Percentiles rank a stretch among this genome's conserved stretches.
phyloP scores from a whole-genome alignment of 1,284 basidiomycete genomes.

The Cutaneotrichosporon curvatum region DNA sequence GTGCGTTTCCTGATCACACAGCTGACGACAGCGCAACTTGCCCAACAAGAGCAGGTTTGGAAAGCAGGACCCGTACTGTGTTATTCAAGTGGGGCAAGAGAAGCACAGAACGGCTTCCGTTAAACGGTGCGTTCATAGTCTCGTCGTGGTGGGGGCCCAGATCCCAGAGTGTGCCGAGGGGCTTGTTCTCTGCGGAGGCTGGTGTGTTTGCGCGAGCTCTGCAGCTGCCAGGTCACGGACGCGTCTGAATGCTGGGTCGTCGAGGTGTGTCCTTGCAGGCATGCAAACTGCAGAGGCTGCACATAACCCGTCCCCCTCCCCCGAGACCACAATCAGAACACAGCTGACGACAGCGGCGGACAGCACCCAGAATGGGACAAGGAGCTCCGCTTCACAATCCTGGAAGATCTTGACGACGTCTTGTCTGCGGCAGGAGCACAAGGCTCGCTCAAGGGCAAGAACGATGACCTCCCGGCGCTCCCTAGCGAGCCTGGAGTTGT shows the following conservation, averaged over 20 bases:
- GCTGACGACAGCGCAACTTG: conserved; percentile 64
- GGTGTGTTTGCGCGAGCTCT: too few species aligned
- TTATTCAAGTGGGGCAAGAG: conserved; percentile 68
- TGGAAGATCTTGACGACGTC: conserved; percentile 68
- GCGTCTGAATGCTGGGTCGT: too few species aligned
- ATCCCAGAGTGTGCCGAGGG: neutral
- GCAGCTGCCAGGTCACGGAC: too few species aligned
- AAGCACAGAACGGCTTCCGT: conserved; percentile 81
- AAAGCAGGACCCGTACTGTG: conserved; percentile 95
- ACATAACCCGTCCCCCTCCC: too few species aligned
- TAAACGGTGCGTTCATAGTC: conserved; percentile 51
- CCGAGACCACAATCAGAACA: too few species aligned
- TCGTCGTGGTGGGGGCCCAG: neutral
- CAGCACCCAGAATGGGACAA: conserved; percentile 99
- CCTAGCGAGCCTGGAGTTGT: conserved; percentile 26
- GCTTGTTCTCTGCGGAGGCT: neutral
- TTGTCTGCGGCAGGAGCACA: conserved; percentile 51
- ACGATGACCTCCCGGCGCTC: conserved; percentile 7
- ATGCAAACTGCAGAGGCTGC: too few species aligned
- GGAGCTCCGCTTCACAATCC: conserved; percentile 87
- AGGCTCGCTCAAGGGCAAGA: conserved; percentile 43
- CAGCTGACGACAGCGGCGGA: conserved; percentile 58
- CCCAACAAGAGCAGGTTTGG: conserved; percentile 91
- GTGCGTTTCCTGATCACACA: conserved; percentile 38
- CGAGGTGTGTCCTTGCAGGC: too few species aligned